Evolutionary conservation across 345 rosid species (phyloP).

Genomic region (Citrus sp.): DNA sequence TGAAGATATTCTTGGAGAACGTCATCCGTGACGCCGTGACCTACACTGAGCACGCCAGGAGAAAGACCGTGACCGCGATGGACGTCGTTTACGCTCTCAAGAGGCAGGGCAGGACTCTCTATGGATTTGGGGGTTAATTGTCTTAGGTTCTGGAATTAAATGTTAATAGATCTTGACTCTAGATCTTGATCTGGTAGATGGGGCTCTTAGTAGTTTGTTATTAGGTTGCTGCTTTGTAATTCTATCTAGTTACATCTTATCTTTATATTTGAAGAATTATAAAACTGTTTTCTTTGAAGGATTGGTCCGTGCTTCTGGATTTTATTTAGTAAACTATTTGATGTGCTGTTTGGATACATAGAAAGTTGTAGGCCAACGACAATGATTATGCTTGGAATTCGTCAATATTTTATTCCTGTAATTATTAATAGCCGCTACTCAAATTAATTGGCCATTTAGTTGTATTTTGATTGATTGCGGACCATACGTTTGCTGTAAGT

Average conservation of each 20-base stretch:
- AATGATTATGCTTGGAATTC: background rate
- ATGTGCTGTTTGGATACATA: background rate
- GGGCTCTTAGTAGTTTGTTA: background rate
- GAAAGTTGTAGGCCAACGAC: background rate
- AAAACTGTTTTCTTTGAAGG: background rate
- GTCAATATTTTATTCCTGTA: no score
- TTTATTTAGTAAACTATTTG: rapidly evolving
- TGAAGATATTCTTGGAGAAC: constrained; percentile 55
- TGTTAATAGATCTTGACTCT: constrained; percentile 17
- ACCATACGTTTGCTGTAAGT: no score
- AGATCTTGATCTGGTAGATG: constrained; percentile 9
- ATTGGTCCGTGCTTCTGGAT: background rate
- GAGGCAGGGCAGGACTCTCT: constrained; percentile 44
- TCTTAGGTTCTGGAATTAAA: background rate
- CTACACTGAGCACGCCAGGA: constrained; percentile 43
- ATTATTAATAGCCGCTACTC: no score
- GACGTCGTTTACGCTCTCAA: constrained; percentile 42
- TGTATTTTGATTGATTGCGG: no score
- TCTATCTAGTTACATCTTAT: background rate
- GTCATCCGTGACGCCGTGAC: constrained; percentile 44
- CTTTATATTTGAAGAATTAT: background rate
- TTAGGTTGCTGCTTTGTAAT: background rate
- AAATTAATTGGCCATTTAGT: no score
- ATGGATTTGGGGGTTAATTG: constrained; percentile 35
- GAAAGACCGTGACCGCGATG: constrained; percentile 48